Base-by-base conservation (phyloP, 2,329 filamentous ascomycete species). In the Pseudofabraea citricarpa region DNA sequence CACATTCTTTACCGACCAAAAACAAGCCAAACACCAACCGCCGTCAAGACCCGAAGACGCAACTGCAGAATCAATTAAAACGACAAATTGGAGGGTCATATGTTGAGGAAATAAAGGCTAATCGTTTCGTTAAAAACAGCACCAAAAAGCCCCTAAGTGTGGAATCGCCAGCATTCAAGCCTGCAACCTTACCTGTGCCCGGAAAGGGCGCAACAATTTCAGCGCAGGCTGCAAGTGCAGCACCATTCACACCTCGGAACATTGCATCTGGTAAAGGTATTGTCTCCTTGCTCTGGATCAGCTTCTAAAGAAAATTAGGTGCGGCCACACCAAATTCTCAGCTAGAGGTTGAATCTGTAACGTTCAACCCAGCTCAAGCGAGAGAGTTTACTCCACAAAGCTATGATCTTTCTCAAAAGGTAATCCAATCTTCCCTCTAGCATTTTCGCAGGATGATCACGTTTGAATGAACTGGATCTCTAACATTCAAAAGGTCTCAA, bases 141-240 rank as follows among this genome's bases (percentile, higher is more conserved):
- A 60, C 71, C 19, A 89, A 88, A 66, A 93, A 90, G 65, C 74
- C 85, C 21, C 75, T 98, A 54, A 98, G 95, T 64, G 93, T 95
- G 59, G 93, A 97, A 59, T 97, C 93, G 7, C 91, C 93, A 10
- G 88, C 91, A 37, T 98, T 98, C 64, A 96, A 89, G 0, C 91
- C 91, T 5, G 71, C 78, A 12, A 69, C 63, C 46, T 55, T 73
- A 33, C 58, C 74, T 33, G 65, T 68, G 19, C 66, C 69, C 1
- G 60, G 68, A 19, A 89, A 89, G 65, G 85, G 85, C 57, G 76
- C 83, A 8, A 83, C 56, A 7, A 90, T 97, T 51, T 93, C 90
- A 6, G 88, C 90, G 1, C 90, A 94, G 65, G 86, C 88, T 43
- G 90, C 86, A n/a, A 93, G 79, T 62, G 93, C 91, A 18, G 86